Evolutionary conservation across 345 rosid species (phyloP).

Genomic region (Eucalyptus caleyi): DNA sequence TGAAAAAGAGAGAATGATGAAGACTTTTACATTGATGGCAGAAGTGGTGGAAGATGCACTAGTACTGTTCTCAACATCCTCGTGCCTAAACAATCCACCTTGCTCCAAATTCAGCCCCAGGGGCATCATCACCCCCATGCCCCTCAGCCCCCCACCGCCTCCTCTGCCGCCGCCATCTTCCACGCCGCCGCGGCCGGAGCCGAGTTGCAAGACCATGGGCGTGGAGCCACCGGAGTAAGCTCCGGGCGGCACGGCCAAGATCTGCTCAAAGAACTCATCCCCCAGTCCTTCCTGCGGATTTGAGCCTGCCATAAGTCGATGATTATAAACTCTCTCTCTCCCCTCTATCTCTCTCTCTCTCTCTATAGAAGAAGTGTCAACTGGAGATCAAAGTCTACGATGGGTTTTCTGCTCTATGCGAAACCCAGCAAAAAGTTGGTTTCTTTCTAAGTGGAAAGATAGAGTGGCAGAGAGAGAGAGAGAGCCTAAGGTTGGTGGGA

Average conservation of each 20-base stretch:
- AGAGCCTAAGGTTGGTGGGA: not conserved
- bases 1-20: not conserved
- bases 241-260: conserved; percentile 34
- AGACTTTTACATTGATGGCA: conserved; percentile 28
- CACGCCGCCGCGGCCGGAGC: conserved; percentile 11
- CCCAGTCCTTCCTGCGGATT: conserved; percentile 37
- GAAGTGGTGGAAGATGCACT: conserved; percentile 25
- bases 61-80: not conserved
- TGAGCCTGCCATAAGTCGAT: conserved; percentile 27
- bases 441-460: not conserved
- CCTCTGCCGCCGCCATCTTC: not conserved
- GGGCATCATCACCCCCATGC: conserved; percentile 14
- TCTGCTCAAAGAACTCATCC: conserved; percentile 72
- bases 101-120: conserved; percentile 27
- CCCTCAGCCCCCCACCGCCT: not conserved
- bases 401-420: not conserved
- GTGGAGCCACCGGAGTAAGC: conserved; percentile 27
- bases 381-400: not conserved
- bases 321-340: not conserved
- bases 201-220: conserved; percentile 49
- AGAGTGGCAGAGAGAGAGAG: not conserved
- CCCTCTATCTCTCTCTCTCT: not conserved
- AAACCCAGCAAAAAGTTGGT: not conserved
- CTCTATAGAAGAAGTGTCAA: not conserved
- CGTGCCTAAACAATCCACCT: conserved; percentile 1